Conservation (phyloP, 352 stramenopile species). For the Phytophthora multivora region DNA sequence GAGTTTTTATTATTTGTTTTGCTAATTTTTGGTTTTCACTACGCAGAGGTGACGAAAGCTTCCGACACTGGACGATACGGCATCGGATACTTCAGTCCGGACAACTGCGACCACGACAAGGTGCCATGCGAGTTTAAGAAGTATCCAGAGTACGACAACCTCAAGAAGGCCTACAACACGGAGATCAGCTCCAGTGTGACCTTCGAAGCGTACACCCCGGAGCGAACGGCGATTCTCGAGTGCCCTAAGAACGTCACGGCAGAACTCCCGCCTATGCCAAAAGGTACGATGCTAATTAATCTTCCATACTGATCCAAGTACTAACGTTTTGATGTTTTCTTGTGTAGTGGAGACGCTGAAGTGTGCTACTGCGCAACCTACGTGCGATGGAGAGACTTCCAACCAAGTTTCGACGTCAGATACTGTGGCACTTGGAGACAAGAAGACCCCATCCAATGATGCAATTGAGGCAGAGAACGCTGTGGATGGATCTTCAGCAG, state of each 20-base stretch:
- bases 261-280: not conserved
- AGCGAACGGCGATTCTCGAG: constrained; percentile 34
- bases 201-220: constrained; percentile 39
- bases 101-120: constrained; percentile 67
- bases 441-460: not conserved
- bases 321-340: not conserved
- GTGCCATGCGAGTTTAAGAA: constrained; percentile 58
- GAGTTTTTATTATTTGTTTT: too few species aligned
- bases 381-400: not conserved
- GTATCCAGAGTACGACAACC: constrained; percentile 76
- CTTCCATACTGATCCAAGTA: not conserved
- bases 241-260: constrained; percentile 33
- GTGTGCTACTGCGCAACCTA: not conserved
- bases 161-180: constrained; percentile 75
- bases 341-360: not conserved
- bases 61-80: constrained; percentile 71
- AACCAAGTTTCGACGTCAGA: not conserved
- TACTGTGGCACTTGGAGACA: not conserved
- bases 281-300: not conserved
- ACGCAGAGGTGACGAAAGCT: constrained; percentile 41
- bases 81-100: constrained; percentile 76
- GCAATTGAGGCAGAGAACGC: not conserved
- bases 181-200: constrained; percentile 58
- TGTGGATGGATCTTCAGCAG: not conserved
- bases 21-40: not conserved